Base-by-base conservation (phyloP, 306 rosid genomes). In the Sphenostylis stenocarpa region DNA sequence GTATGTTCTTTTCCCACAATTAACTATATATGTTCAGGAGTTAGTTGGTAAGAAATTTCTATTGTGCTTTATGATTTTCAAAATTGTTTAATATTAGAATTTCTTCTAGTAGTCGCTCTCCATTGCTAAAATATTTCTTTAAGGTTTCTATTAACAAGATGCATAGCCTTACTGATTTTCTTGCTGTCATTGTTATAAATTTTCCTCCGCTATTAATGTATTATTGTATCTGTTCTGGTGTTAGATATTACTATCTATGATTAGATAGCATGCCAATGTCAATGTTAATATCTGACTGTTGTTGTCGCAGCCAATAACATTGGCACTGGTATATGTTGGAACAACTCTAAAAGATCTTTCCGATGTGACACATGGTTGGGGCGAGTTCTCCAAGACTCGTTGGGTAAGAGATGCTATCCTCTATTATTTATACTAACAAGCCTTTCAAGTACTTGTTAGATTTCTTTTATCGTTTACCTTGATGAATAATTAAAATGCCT, bases 281-380 rank as follows among this genome's bases (percentile, higher is more conserved):
- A 10, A 34, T n/a, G 69, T 71, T 80, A 41, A 77, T 67, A 48
- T 47, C 48, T 23, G 7, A 23, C 57, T 69, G 66, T 75, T 77
- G 78, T 24, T 78, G 15, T 75, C 81, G 74, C 97, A 95, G 97
- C 99, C 99, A 81, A 92, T 89, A 80, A 95, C 97, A 29, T 71
- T 95, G 43, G 96, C 90, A 47, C 86, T 95, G 26, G 97, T 95
- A 55, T 95, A 95, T 61, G 82, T 88, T 58, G 99, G 97, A 87
- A 95, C 99, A 72, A 95, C 97, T 75, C 92, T 95, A 58, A 95
- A 95, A 81, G 97, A 95, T 87, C 91, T 95, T 65, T 95, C 99
- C 66, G 99, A 92, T 69, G 97, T 95, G 65, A 90, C 97, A 23
- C 97, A 95, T 72, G 94, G 99, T 34, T 95, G 99, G 99, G 70